Conservation (phyloP, 202 grass and related monocot genomes). For the Eragrostis tef region DNA sequence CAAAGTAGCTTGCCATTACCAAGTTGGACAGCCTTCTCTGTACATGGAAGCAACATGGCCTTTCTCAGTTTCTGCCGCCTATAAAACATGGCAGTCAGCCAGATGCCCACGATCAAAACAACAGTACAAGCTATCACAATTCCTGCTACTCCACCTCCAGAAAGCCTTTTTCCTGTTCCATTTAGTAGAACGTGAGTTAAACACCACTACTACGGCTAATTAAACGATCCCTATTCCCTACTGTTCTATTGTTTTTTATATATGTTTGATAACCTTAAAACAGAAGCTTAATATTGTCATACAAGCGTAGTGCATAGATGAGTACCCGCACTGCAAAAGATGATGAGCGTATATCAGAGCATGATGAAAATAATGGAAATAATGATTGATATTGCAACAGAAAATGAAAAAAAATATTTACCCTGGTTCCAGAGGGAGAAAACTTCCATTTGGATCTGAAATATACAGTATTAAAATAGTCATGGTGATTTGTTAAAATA, state of each 20-base stretch:
- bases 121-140: slow-evolving; percentile 54
- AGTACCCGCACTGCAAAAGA: slow-evolving; percentile 45
- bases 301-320: slow-evolving; percentile 40
- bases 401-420: slow-evolving; percentile 32
- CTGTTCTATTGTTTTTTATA: neutral
- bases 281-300: slow-evolving; percentile 27
- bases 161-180: slow-evolving; percentile 50
- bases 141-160: slow-evolving; percentile 59
- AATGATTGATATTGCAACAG: neutral
- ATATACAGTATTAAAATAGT: slow-evolving; percentile 34
- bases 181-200: slow-evolving; percentile 16
- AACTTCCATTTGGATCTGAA: slow-evolving; percentile 61
- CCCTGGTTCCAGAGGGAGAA: slow-evolving; percentile 47
- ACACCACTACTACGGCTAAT: neutral
- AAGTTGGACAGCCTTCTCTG: slow-evolving; percentile 15
- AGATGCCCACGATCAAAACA: slow-evolving; percentile 49
- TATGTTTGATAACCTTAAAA: slow-evolving; percentile 37
- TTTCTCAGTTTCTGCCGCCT: slow-evolving; percentile 54
- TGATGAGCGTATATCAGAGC: slow-evolving; percentile 33
- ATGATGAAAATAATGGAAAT: neutral
- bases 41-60: slow-evolving; percentile 11
- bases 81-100: slow-evolving; percentile 45
- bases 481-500: too few relatives aligned
- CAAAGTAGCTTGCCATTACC: slow-evolving; percentile 17
- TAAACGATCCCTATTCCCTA: slow-evolving; percentile 1